phyloP scores from a whole-genome alignment of 768 basidiomycete genomes.

The Suillus spraguei region DNA sequence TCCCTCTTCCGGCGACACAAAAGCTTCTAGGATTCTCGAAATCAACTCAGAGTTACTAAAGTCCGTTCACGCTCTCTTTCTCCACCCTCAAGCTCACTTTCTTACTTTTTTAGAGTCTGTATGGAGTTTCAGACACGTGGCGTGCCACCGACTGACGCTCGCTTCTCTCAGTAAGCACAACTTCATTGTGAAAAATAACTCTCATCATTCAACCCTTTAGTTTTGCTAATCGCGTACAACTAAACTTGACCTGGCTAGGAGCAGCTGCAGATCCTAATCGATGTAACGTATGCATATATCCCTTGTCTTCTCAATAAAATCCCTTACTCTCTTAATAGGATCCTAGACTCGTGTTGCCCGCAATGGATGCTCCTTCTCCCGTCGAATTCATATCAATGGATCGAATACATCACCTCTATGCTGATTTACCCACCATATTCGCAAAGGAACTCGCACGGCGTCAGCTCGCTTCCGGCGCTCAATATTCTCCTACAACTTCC shows the following conservation, averaged over 20 bases:
- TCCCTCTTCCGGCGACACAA: conserved; percentile 39
- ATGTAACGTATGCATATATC: conserved; percentile 43
- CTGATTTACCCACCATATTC: conserved; percentile 61
- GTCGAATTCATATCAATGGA: conserved; percentile 56
- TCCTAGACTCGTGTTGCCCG: conserved; percentile 48
- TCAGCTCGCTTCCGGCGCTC: conserved; percentile 30
- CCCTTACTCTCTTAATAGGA: conserved; percentile 28
- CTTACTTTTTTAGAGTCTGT: conserved; percentile 48
- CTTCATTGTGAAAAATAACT: neutral
- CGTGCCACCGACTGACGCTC: conserved; percentile 46
- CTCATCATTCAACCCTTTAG: conserved; percentile 38
- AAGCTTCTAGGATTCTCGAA: conserved; percentile 63
- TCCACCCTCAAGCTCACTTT: conserved; percentile 11
- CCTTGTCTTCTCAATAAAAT: conserved; percentile 6
- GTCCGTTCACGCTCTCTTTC: conserved; percentile 40
- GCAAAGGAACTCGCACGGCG: conserved; percentile 60
- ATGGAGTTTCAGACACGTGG: conserved; percentile 61
- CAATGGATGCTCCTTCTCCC: conserved; percentile 55
- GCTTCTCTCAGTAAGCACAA: conserved; percentile 58
- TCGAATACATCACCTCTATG: conserved; percentile 68
- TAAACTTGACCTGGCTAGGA: conserved; percentile 73
- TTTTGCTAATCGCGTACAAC: conserved; percentile 62
- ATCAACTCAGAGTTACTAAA: conserved; percentile 71
- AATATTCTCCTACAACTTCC: conserved; percentile 22
- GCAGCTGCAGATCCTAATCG: conserved; percentile 61